Evolutionary conservation across 202 grass and related monocot species (phyloP).

Genomic region (Panicum hallii): DNA sequence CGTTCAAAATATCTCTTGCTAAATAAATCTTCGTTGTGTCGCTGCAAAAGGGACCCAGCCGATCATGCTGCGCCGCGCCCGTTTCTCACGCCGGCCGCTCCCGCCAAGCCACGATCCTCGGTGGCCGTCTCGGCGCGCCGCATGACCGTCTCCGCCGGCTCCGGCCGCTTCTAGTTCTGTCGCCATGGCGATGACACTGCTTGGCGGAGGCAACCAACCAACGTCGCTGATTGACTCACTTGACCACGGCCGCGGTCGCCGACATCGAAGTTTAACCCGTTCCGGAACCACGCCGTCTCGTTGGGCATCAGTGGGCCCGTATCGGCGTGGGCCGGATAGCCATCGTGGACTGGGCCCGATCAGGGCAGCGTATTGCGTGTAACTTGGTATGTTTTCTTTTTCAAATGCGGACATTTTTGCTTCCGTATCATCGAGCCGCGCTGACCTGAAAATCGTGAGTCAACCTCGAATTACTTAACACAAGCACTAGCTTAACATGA

Average conservation of each 20-base stretch:
- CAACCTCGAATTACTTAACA: too few species aligned
- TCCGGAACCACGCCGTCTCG: conserved; percentile 72
- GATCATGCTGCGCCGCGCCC: background rate
- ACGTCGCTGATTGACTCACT: background rate
- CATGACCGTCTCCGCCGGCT: background rate
- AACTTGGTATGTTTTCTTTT: background rate
- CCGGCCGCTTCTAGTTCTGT: background rate
- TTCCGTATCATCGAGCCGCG: background rate
- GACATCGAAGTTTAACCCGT: conserved; percentile 70
- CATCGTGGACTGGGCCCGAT: conserved; percentile 32
- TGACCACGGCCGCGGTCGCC: background rate
- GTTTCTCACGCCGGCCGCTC: background rate
- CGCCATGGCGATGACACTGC: conserved; percentile 39
- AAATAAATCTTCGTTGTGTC: background rate
- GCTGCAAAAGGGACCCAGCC: too few species aligned
- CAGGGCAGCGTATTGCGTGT: background rate
- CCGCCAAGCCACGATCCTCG: background rate
- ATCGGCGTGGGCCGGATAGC: conserved; percentile 82
- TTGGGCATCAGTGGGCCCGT: conserved; percentile 69
- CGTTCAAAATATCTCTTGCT: too few species aligned
- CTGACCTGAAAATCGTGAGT: background rate
- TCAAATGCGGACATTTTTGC: background rate
- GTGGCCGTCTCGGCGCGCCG: background rate
- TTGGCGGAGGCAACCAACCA: conserved; percentile 36
- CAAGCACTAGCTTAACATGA: background rate